These are phyloP conservation scores for Peltaster fructicola DNA, from an alignment of 2,329 filamentous ascomycete species.

Conservation along the genomic window DNA sequence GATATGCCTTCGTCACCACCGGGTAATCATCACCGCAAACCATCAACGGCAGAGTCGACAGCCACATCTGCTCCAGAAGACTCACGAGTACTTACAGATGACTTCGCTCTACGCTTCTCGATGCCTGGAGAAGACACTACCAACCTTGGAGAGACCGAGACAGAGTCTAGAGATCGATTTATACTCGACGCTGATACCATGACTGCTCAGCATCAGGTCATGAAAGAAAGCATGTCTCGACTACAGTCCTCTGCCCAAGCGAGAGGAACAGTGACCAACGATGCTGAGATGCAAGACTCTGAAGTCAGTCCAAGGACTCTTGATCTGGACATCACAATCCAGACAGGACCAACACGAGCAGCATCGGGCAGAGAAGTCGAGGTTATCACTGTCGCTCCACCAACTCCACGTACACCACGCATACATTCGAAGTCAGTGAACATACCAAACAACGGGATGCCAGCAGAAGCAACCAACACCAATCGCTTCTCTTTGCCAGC, in stretches of 20 bases:
- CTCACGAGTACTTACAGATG: slow-evolving; percentile 12
- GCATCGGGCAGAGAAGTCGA: slow-evolving; percentile 7
- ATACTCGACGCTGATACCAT: slow-evolving; percentile 18
- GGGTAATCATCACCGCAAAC: slow-evolving; percentile 5
- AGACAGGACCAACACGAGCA: slow-evolving; percentile 3
- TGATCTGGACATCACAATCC: slow-evolving; percentile 13
- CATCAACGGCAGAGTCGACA: slow-evolving; percentile 9
- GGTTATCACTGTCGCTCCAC: slow-evolving; percentile 10
- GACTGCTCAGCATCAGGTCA: slow-evolving; percentile 14
- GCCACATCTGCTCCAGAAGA: slow-evolving; percentile 8
- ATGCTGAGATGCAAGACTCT: too few relatives aligned
- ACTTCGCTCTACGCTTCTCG: slow-evolving; percentile 18
- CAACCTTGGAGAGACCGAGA: slow-evolving; percentile 11
- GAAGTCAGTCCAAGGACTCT: slow-evolving; percentile 18
- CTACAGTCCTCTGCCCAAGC: too few relatives aligned
- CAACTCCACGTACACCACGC: slow-evolving; percentile 15
- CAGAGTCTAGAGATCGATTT: slow-evolving; percentile 17
- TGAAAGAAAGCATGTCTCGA: slow-evolving; percentile 7
- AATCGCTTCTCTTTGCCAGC: slow-evolving; percentile 17
- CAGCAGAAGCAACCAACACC: slow-evolving; percentile 8
- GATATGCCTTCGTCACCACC: slow-evolving; percentile 4
- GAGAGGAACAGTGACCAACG: too few relatives aligned
- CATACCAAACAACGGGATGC: slow-evolving; percentile 11
- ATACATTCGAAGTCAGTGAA: slow-evolving; percentile 19
- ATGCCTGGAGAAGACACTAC: slow-evolving; percentile 13